A percentile compares a stretch with the other conserved stretches of the same genome.
Conservation (phyloP, 257 asterid species). For the Solanum sejunctum region DNA sequence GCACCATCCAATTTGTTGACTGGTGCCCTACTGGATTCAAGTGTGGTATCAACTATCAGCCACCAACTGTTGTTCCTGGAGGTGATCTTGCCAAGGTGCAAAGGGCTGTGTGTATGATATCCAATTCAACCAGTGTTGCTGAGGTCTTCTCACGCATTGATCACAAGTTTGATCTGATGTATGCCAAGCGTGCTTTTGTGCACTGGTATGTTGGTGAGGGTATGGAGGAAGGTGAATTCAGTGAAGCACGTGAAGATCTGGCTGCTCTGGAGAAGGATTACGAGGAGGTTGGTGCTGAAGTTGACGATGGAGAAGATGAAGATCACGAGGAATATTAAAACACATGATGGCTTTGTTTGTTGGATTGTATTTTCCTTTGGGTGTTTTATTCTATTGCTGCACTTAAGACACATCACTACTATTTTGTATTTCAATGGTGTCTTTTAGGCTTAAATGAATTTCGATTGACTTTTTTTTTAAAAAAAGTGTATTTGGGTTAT, state of each 20-base stretch:
- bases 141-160: slow-evolving; percentile 14
- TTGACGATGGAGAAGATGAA: slow-evolving; percentile 1
- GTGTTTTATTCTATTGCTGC: neutral
- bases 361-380: neutral
- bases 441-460: neutral
- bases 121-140: slow-evolving; percentile 14
- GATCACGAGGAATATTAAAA: neutral
- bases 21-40: slow-evolving; percentile 20
- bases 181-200: slow-evolving; percentile 11
- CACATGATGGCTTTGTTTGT: neutral
- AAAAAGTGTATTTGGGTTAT: no score
- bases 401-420: neutral
- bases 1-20: slow-evolving; percentile 14
- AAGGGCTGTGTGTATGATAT: slow-evolving; percentile 14
- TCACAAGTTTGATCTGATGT: slow-evolving; percentile 12
- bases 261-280: slow-evolving; percentile 14
- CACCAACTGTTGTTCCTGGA: slow-evolving; percentile 17
- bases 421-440: neutral
- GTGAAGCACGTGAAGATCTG: slow-evolving; percentile 19
- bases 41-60: slow-evolving; percentile 17
- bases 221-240: slow-evolving; percentile 21
- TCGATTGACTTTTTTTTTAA: no score
- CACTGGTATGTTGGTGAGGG: slow-evolving; percentile 21
- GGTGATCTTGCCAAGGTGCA: slow-evolving; percentile 19
- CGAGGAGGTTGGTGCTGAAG: slow-evolving; percentile 16